Evolutionary conservation across 257 asterid genomes (phyloP).

Genomic region (Plantago ovata): DNA sequence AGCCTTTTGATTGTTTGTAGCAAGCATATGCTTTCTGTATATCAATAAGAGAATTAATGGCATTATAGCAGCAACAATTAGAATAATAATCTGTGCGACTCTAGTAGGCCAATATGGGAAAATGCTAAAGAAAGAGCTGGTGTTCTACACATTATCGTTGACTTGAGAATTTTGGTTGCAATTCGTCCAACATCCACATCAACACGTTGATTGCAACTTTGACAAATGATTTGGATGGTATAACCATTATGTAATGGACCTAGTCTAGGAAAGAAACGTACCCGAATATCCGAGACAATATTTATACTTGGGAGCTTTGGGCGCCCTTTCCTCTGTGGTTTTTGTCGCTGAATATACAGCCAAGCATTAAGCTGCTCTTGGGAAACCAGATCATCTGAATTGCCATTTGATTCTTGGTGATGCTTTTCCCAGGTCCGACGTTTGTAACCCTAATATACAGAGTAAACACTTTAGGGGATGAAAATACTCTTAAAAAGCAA

Average conservation of each 20-base stretch:
- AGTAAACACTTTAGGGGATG: slow-evolving; percentile 16
- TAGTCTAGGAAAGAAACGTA: slow-evolving; percentile 6
- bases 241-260: too few relatives aligned
- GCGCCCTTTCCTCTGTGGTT: slow-evolving; percentile 32
- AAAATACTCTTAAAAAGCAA: too few relatives aligned
- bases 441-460: slow-evolving; percentile 46
- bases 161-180: too few relatives aligned
- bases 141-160: too few relatives aligned
- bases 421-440: slow-evolving; percentile 41
- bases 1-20: slow-evolving; percentile 52
- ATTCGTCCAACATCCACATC: too few relatives aligned
- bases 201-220: too few relatives aligned
- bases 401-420: slow-evolving; percentile 27
- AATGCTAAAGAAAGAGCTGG: too few relatives aligned
- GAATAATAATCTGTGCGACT: slow-evolving; percentile 13
- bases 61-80: slow-evolving; percentile 7
- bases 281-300: slow-evolving; percentile 50
- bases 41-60: slow-evolving; percentile 11
- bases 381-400: slow-evolving; percentile 47
- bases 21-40: slow-evolving; percentile 58
- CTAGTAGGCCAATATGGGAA: not conserved
- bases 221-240: too few relatives aligned
- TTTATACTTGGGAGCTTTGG: slow-evolving; percentile 31
- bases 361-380: slow-evolving; percentile 74
- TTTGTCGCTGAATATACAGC: slow-evolving; percentile 50